These are phyloP conservation scores for Helotiales sp. DNA, from an alignment of 2,329 filamentous ascomycete species.

Conservation along the genomic window DNA sequence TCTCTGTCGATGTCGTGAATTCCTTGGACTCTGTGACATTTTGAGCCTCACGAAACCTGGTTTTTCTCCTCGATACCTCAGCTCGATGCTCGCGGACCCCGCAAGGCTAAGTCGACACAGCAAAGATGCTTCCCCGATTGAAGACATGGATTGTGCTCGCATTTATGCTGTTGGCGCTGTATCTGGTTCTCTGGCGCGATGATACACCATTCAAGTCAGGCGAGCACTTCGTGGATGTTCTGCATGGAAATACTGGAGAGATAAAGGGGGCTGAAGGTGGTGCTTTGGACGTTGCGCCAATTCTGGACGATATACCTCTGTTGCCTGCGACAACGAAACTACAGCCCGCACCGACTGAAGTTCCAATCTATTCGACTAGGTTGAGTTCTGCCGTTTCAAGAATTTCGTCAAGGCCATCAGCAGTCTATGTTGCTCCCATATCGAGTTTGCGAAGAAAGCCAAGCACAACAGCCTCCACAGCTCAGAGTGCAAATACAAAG, in stretches of 20 bases:
- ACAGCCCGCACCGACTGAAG: background rate
- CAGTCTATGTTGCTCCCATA: background rate
- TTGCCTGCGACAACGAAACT: slow-evolving; percentile 1
- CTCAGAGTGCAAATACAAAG: background rate
- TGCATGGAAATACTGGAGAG: slow-evolving; percentile 17
- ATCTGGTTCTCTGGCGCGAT: slow-evolving; percentile 23
- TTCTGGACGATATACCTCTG: slow-evolving; percentile 10
- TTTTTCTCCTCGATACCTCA: background rate
- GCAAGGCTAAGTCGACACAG: background rate
- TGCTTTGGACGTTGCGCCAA: background rate
- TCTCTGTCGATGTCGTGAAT: background rate
- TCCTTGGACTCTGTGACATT: background rate
- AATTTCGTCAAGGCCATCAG: background rate
- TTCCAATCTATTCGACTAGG: background rate
- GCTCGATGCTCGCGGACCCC: background rate
- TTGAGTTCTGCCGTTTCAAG: background rate
- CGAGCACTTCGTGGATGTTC: slow-evolving; percentile 21
- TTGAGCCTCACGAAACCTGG: background rate
- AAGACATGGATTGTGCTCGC: slow-evolving; percentile 18
- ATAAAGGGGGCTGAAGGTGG: background rate
- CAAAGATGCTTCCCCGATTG: slow-evolving; percentile 24
- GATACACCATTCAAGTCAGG: slow-evolving; percentile 12
- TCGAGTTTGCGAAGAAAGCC: background rate
- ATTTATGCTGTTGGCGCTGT: slow-evolving; percentile 23
- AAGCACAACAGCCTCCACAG: background rate